Evolutionary conservation across 1,284 basidiomycete species (phyloP), one percentile per base, ranked within the genome.

Genomic region (Cutaneotrichosporon spelunceum): DNA sequence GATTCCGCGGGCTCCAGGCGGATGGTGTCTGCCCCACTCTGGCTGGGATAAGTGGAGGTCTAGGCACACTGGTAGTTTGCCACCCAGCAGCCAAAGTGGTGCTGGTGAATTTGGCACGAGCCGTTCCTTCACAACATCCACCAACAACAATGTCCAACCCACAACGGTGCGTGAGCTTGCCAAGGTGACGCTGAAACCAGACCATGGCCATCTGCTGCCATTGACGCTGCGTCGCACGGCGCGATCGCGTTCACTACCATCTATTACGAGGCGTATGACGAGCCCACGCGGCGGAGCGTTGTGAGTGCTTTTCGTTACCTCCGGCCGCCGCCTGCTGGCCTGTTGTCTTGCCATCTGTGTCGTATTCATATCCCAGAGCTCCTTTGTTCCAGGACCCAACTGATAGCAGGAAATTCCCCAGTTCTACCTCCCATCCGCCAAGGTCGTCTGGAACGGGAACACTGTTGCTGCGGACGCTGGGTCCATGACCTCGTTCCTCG

Each of bases 191-290:
- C 56, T 60, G 3, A 57, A 47, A 1, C 0, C 7, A 29, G 48
- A 52, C 73, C 74, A 19, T 77, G 75, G 75, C 60, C 69, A 4
- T 64, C 73, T 21, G 42, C 65, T 29, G 73, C 72, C 13, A 71
- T 77, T 39, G 75, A 77, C 50, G 74, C 74, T 8, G 73, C 74
- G 1, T 72, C 74, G 44, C 75, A 77, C 56, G 75, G 75, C 27
- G 74, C 75, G 29, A 75, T 77, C 19, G 73, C 74, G 5, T 77
- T 77, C 60, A 72, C 69, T 58, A 74, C 75, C 56, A 72, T 77
- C 49, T 77, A 77, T 64, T 77, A 77, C 57, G 75, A 77, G 59
- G 70, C 74, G 5, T 76, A 72, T 50, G 75, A 77, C 64, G 75
- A 77, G 63, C 75, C 75, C 3, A 70, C 71, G 0, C 63, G 75